These are phyloP conservation scores for Podospora tetraspora DNA, from an alignment of 495 filamentous ascomycete species.

Conservation along the genomic window DNA sequence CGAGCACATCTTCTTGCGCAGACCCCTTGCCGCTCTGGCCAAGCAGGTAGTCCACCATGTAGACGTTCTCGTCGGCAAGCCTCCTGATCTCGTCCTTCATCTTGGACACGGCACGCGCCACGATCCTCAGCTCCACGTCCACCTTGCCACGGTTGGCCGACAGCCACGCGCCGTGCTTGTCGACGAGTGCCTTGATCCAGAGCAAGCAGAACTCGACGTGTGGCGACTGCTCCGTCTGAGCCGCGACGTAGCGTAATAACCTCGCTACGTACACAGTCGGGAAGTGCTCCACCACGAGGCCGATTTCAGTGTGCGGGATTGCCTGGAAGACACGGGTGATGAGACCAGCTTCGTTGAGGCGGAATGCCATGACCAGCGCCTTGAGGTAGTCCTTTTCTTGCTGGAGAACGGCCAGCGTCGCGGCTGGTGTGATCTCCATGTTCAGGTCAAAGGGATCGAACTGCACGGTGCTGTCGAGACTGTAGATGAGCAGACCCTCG, in stretches of 20 bases:
- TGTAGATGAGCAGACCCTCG: conserved; percentile 89
- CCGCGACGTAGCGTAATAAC: conserved; percentile 77
- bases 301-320: conserved; percentile 69
- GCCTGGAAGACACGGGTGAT: conserved; percentile 79
- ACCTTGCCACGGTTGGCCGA: conserved; percentile 70
- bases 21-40: conserved; percentile 33
- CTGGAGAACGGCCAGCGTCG: conserved; percentile 66
- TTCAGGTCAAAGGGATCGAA: conserved; percentile 98
- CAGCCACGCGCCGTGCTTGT: conserved; percentile 74
- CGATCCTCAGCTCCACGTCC: conserved; percentile 72
- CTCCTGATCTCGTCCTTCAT: conserved; percentile 69
- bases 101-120: conserved; percentile 68
- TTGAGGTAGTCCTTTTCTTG: conserved; percentile 78
- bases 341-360: conserved; percentile 73
- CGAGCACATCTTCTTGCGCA: conserved; percentile 6
- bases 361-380: conserved; percentile 94
- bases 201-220: conserved; percentile 90
- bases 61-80: conserved; percentile 80
- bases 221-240: conserved; percentile 80
- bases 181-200: conserved; percentile 84
- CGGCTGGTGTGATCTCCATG: conserved; percentile 80
- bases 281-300: conserved; percentile 70
- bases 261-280: conserved; percentile 82
- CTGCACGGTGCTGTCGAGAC: conserved; percentile 67
- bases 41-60: conserved; percentile 75